These are phyloP conservation scores for Phytopythium mirpurense DNA, from an alignment of 352 stramenopile genomes.

Conservation along the genomic window DNA sequence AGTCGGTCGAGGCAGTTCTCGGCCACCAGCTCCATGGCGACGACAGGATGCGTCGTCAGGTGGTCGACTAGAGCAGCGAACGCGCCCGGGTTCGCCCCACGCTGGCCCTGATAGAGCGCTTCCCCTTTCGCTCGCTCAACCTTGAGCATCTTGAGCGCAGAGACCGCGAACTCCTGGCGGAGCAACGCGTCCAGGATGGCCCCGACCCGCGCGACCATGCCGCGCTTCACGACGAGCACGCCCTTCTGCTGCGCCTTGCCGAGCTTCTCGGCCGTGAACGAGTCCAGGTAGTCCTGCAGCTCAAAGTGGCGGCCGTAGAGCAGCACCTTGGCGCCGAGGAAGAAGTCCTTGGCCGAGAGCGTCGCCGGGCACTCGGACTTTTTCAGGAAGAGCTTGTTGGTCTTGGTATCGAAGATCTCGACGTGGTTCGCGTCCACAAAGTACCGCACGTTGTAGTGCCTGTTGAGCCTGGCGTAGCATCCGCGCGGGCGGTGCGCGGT, in stretches of 20 bases:
- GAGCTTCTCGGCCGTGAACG: constrained; percentile 65
- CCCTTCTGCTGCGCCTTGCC: constrained; percentile 65
- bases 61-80: constrained; percentile 34
- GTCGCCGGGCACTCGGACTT: constrained; percentile 77
- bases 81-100: constrained; percentile 10
- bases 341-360: constrained; percentile 73
- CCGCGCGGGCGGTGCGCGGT: neutral
- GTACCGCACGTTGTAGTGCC: constrained; percentile 76
- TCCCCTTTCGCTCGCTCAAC: constrained; percentile 40
- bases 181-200: constrained; percentile 50
- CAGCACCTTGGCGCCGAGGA: constrained; percentile 74
- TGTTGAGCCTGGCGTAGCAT: constrained; percentile 52
- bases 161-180: constrained; percentile 64
- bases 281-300: constrained; percentile 81
- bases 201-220: constrained; percentile 45
- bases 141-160: constrained; percentile 76
- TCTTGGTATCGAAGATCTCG: constrained; percentile 88
- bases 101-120: constrained; percentile 47
- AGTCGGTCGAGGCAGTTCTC: constrained; percentile 63
- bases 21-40: constrained; percentile 75
- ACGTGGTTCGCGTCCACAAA: constrained; percentile 74
- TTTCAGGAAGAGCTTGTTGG: constrained; percentile 88
- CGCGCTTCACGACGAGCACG: constrained; percentile 54
- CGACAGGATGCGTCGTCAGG: constrained; percentile 27
- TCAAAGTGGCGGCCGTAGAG: constrained; percentile 82